Evolutionary conservation across 495 filamentous ascomycete genomes (phyloP).

Genomic region (Xanthoparmelia taractica): DNA sequence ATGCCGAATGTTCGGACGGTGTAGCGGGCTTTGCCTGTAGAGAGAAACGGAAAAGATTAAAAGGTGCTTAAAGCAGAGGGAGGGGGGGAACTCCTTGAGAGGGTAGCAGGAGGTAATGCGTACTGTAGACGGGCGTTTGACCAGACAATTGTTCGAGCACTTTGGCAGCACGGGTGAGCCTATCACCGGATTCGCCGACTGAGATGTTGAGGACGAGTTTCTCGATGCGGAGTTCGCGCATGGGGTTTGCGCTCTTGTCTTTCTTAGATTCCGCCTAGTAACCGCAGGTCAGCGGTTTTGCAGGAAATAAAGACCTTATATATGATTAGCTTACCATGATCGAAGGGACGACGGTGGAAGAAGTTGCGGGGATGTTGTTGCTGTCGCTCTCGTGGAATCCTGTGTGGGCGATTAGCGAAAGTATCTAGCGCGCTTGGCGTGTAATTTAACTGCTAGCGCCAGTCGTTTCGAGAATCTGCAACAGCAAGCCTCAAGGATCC

Average conservation of each 20-base stretch:
- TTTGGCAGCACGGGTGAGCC: conserved; percentile 98
- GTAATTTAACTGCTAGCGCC: conserved; percentile 12
- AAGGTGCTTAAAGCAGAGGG: background rate
- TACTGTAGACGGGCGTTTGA: conserved; percentile 99
- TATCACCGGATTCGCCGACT: conserved; percentile 99
- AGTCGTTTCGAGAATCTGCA: background rate
- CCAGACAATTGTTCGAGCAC: conserved; percentile 98
- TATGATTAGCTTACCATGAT: conserved; percentile 11
- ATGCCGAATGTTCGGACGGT: conserved; percentile 99
- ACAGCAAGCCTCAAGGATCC: background rate
- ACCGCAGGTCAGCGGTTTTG: background rate
- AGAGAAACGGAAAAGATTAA: background rate
- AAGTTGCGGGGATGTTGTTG: background rate
- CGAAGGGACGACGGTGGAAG: background rate
- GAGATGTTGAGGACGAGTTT: conserved; percentile 99
- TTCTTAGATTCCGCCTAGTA: conserved; percentile 40
- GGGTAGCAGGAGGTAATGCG: conserved; percentile 18
- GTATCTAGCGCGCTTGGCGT: conserved; percentile 15
- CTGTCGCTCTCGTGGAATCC: conserved; percentile 5
- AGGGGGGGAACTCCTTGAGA: background rate
- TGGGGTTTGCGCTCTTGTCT: conserved; percentile 89
- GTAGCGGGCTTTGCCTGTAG: conserved; percentile 93
- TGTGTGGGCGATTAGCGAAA: conserved; percentile 23
- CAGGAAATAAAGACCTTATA: background rate
- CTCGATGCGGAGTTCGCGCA: conserved; percentile 99